Evolutionary conservation across 495 filamentous ascomycete genomes (phyloP).

Genomic region (Tuber aestivum): DNA sequence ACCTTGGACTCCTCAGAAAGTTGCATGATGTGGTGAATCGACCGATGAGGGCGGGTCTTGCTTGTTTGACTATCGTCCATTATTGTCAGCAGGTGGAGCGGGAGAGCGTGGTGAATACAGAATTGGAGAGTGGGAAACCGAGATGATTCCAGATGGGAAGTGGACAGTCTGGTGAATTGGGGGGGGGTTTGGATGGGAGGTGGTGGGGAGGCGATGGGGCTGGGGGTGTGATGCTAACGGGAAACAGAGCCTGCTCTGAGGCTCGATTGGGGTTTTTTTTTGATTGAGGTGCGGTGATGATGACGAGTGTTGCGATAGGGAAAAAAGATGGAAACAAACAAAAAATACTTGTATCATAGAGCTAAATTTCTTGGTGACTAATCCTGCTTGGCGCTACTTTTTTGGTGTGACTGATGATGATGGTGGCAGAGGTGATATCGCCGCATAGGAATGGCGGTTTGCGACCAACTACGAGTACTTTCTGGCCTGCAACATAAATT

Average conservation of each 20-base stretch:
- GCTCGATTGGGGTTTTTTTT: constrained; percentile 13
- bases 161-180: constrained; percentile 1
- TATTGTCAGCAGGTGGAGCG: constrained; percentile 22
- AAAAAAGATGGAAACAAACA: background rate
- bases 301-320: constrained; percentile 23
- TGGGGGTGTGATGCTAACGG: constrained; percentile 3
- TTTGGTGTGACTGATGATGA: background rate
- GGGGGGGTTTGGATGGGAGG: constrained; percentile 12
- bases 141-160: constrained; percentile 14
- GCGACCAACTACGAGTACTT: background rate
- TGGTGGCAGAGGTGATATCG: background rate
- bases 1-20: constrained; percentile 98
- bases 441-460: background rate
- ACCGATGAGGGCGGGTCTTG: constrained; percentile 24
- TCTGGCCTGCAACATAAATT: background rate
- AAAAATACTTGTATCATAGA: constrained; percentile 3
- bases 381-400: background rate
- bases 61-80: constrained; percentile 30
- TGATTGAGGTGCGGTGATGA: constrained; percentile 24
- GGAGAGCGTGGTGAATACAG: constrained; percentile 6
- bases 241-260: constrained; percentile 20
- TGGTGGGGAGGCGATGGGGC: constrained; percentile 24
- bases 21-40: constrained; percentile 57
- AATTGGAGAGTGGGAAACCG: constrained; percentile 9
- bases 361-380: constrained; percentile 2